Evolutionary conservation across 257 asterid species (phyloP).

Genomic region (Oldenlandia corymbosa): DNA sequence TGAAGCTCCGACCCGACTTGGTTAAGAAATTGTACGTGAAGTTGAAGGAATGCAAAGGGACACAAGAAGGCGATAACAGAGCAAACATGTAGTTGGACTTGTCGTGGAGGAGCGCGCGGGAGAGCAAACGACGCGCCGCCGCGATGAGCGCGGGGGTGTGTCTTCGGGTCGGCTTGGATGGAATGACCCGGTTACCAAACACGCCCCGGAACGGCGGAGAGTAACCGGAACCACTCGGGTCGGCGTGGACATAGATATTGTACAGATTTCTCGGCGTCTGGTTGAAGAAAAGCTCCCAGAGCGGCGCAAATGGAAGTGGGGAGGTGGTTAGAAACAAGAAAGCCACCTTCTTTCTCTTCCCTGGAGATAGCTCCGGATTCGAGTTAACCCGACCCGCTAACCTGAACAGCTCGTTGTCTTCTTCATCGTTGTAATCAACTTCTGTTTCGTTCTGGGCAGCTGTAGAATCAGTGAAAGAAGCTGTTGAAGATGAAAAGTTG

Average conservation of each 20-base stretch:
- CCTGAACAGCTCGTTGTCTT: slow-evolving; percentile 26
- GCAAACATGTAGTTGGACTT: slow-evolving; percentile 59
- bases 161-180: slow-evolving; percentile 63
- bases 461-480: neutral
- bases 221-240: slow-evolving; percentile 36
- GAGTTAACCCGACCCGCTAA: slow-evolving; percentile 45
- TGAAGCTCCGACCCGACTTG: slow-evolving; percentile 43
- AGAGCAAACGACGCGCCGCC: slow-evolving; percentile 61
- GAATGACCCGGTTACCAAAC: slow-evolving; percentile 41
- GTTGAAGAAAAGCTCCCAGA: slow-evolving; percentile 65
- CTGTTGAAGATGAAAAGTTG: neutral
- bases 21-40: slow-evolving; percentile 31
- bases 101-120: slow-evolving; percentile 67
- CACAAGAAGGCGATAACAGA: slow-evolving; percentile 57
- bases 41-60: slow-evolving; percentile 52
- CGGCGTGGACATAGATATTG: slow-evolving; percentile 66
- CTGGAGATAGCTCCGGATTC: slow-evolving; percentile 28
- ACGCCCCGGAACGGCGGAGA: slow-evolving; percentile 43
- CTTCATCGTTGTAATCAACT: slow-evolving; percentile 18
- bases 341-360: slow-evolving; percentile 55
- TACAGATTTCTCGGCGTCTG: slow-evolving; percentile 34
- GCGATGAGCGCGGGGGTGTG: slow-evolving; percentile 52
- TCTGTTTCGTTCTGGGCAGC: neutral
- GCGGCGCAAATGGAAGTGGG: slow-evolving; percentile 62
- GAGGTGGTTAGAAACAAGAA: slow-evolving; percentile 68